These are phyloP conservation scores for Ceratobasidium theobromae DNA, from an alignment of 1,284 basidiomycete genomes.

Conservation along the genomic window DNA sequence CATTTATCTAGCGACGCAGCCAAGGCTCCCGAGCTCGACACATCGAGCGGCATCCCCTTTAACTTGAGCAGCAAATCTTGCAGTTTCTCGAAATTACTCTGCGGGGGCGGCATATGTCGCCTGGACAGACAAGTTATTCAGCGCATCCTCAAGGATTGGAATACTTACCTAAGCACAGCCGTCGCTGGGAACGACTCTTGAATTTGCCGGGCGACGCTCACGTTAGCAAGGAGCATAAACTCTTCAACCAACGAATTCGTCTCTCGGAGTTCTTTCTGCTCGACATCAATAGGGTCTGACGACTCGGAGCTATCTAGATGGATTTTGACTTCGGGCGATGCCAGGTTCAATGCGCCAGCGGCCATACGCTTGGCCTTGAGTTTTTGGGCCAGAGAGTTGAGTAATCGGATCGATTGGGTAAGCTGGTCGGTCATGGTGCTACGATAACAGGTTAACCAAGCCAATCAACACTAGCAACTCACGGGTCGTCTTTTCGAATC, in stretches of 20 bases:
- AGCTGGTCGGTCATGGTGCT: constrained; percentile 71
- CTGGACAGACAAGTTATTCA: constrained; percentile 47
- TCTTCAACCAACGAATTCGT: constrained; percentile 98
- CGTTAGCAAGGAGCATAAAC: constrained; percentile 98
- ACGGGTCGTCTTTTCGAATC: constrained; percentile 89
- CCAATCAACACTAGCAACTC: constrained; percentile 42
- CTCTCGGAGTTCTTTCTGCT: constrained; percentile 91
- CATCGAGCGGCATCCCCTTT: constrained; percentile 83
- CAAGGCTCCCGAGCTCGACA: constrained; percentile 89
- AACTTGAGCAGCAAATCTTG: constrained; percentile 91
- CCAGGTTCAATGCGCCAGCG: constrained; percentile 94
- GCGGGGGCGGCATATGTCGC: constrained; percentile 91
- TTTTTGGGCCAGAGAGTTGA: constrained; percentile 86
- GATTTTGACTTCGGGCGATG: constrained; percentile 97
- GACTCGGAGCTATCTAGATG: constrained; percentile 91
- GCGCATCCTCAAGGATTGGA: not conserved
- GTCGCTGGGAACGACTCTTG: constrained; percentile 96
- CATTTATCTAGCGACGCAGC: constrained; percentile 89
- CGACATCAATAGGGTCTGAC: constrained; percentile 94
- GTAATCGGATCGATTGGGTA: constrained; percentile 85
- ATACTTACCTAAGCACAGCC: constrained; percentile 78
- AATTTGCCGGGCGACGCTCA: constrained; percentile 89
- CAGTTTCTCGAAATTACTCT: constrained; percentile 92
- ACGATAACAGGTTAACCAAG: not conserved
- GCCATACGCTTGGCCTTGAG: constrained; percentile 86